phyloP scores from a whole-genome alignment of 768 basidiomycete species.

The Heimioporus sp. region DNA sequence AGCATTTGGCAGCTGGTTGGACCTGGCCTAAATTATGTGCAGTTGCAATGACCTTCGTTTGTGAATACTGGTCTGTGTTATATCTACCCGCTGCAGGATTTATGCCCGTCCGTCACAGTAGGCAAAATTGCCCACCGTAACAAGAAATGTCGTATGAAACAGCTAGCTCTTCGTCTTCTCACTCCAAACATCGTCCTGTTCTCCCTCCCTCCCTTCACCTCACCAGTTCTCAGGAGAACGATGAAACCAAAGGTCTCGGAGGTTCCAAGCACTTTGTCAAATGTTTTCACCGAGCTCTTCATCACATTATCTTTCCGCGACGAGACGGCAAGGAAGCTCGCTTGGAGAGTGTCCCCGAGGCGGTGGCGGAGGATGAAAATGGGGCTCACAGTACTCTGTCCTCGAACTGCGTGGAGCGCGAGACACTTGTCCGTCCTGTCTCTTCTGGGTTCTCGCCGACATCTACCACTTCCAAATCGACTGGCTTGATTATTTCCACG shows the following conservation, averaged over 20 bases:
- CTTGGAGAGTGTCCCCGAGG: slow-evolving; percentile 3
- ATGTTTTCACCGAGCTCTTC: slow-evolving; percentile 45
- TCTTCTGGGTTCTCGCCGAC: not conserved
- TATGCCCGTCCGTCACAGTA: no score
- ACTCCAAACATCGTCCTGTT: slow-evolving; percentile 1
- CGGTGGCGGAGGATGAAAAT: slow-evolving; percentile 1
- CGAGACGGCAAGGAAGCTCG: not conserved
- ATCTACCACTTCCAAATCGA: slow-evolving; percentile 1
- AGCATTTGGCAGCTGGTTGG: not conserved
- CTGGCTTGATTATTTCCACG: slow-evolving; percentile 1
- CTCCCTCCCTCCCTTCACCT: slow-evolving; percentile 19
- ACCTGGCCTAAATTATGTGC: no score
- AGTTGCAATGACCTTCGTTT: not conserved
- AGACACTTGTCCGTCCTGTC: not conserved
- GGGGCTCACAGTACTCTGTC: not conserved
- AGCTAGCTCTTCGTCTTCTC: slow-evolving; percentile 6
- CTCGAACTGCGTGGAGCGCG: not conserved
- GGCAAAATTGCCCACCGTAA: no score
- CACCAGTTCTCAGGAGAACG: not conserved
- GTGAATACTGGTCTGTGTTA: slow-evolving; percentile 1
- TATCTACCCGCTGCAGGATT: slow-evolving; percentile 3
- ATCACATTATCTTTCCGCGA: slow-evolving; percentile 28
- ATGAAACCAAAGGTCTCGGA: slow-evolving; percentile 18
- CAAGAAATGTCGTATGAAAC: slow-evolving; percentile 10
- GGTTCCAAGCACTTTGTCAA: slow-evolving; percentile 32